These are phyloP conservation scores for Russula lepida DNA, from an alignment of 768 basidiomycete genomes.

Conservation along the genomic window DNA sequence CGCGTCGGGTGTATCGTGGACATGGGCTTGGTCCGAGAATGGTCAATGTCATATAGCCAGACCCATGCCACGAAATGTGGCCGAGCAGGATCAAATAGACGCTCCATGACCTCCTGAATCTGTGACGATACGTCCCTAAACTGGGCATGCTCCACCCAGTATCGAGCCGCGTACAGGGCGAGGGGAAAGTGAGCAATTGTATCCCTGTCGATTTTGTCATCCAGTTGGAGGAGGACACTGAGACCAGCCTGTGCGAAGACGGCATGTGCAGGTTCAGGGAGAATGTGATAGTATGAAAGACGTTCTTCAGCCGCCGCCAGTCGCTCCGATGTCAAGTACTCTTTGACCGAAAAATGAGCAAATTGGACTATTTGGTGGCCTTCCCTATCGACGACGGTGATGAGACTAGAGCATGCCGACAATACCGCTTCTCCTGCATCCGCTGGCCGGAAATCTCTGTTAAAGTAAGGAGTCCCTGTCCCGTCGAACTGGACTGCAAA, in stretches of 20 bases:
- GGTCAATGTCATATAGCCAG: background rate
- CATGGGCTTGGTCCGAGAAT: background rate
- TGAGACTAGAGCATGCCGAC: background rate
- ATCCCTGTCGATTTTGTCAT: background rate
- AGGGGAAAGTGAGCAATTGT: background rate
- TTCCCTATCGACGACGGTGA: background rate
- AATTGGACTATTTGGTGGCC: background rate
- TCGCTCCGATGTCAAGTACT: background rate
- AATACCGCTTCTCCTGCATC: background rate
- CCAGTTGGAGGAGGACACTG: background rate
- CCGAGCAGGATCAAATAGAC: background rate
- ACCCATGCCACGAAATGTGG: background rate
- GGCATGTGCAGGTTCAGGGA: background rate
- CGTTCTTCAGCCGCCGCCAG: background rate
- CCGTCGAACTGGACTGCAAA: background rate
- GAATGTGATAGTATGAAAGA: background rate
- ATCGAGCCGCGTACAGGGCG: background rate
- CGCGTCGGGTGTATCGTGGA: background rate
- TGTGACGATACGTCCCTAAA: background rate
- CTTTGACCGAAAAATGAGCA: background rate
- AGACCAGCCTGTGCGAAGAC: background rate
- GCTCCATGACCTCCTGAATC: background rate
- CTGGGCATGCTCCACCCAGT: background rate
- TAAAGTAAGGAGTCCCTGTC: background rate
- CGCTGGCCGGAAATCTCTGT: background rate